Evolutionary conservation across 2,329 filamentous ascomycete genomes (phyloP).

Genomic region (Fusarium protoensiforme): DNA sequence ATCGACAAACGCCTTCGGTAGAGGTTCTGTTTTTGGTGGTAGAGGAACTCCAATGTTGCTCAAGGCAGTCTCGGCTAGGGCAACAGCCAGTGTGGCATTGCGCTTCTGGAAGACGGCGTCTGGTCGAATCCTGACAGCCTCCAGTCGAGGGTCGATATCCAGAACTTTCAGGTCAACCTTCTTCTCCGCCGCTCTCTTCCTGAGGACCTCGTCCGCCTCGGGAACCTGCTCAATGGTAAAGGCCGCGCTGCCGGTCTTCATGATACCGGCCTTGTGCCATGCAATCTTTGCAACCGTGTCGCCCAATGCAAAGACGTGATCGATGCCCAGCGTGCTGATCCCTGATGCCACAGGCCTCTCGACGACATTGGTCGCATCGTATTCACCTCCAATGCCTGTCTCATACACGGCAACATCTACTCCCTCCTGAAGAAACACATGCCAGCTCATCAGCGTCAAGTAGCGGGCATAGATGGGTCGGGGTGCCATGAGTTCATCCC

Average conservation of each 20-base stretch:
- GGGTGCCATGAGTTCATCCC: constrained; percentile 50
- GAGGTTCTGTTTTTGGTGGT: constrained; percentile 36
- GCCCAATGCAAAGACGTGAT: constrained; percentile 74
- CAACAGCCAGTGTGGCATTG: constrained; percentile 66
- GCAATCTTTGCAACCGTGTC: constrained; percentile 73
- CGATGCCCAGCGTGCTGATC: constrained; percentile 75
- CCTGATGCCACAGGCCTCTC: constrained; percentile 66
- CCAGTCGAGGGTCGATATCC: constrained; percentile 57
- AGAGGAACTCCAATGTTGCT: constrained; percentile 54
- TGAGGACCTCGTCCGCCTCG: constrained; percentile 58
- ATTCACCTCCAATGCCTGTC: constrained; percentile 75
- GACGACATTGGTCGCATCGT: constrained; percentile 76
- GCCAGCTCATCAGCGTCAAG: constrained; percentile 74
- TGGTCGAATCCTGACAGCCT: constrained; percentile 60
- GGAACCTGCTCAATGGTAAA: constrained; percentile 67
- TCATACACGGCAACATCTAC: constrained; percentile 74
- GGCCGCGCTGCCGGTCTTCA: constrained; percentile 68
- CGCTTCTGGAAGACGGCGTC: constrained; percentile 68
- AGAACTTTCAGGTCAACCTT: constrained; percentile 59
- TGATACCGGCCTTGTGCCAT: constrained; percentile 80
- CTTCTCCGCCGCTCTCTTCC: constrained; percentile 64
- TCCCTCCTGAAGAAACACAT: constrained; percentile 72
- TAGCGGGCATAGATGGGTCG: constrained; percentile 70
- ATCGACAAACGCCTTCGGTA: constrained; percentile 73
- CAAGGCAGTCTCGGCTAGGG: constrained; percentile 63